These are phyloP conservation scores for Ceratocystis ficicola DNA, from an alignment of 2,329 filamentous ascomycete genomes.

Conservation along the genomic window DNA sequence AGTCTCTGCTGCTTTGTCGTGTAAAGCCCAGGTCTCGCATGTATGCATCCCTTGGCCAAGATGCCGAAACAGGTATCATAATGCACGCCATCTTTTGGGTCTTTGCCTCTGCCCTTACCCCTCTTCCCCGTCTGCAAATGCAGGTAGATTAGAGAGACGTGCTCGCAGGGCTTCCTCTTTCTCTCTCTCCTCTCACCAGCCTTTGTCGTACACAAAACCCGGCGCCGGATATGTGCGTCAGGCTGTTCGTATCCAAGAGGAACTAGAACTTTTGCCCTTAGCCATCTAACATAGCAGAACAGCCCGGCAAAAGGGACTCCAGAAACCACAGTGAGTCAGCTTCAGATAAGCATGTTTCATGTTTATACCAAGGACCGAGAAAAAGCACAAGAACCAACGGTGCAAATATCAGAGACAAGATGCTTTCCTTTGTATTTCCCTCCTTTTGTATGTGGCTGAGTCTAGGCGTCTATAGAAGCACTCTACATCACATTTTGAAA, in stretches of 20 bases:
- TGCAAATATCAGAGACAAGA: background rate
- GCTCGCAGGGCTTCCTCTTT: background rate
- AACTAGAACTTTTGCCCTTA: background rate
- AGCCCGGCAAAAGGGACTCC: background rate
- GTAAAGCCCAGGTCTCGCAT: background rate
- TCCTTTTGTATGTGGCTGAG: background rate
- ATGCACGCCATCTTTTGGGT: background rate
- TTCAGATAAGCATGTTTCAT: constrained; percentile 6
- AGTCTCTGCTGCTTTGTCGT: background rate
- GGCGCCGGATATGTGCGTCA: background rate
- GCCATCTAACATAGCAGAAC: background rate
- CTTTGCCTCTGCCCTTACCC: background rate
- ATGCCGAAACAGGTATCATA: constrained; percentile 1
- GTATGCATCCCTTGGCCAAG: background rate
- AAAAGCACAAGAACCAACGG: background rate
- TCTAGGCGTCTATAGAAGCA: constrained; percentile 8
- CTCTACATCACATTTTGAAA: background rate
- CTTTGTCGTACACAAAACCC: background rate
- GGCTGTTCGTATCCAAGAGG: background rate
- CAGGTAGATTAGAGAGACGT: background rate
- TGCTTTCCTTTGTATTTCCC: background rate
- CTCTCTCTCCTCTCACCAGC: too few relatives aligned
- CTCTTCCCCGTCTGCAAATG: background rate
- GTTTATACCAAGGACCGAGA: background rate
- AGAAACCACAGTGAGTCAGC: background rate